phyloP scores from a whole-genome alignment of 2,329 filamentous ascomycete genomes.

The Fusarium liriodendri region DNA sequence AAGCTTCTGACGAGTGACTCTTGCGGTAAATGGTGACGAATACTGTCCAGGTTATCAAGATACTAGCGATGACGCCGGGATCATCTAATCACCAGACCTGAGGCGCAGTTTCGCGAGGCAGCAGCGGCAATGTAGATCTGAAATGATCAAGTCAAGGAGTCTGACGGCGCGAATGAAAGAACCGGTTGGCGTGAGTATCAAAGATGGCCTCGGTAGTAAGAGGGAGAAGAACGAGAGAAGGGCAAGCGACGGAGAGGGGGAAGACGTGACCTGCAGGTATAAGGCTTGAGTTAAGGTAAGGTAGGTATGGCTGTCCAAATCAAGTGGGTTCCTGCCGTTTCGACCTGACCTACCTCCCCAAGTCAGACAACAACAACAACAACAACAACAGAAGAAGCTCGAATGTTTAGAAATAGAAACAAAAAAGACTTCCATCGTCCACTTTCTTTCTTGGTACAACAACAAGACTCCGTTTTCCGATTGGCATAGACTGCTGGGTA shows the following conservation, averaged over 20 bases:
- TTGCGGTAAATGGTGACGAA: neutral
- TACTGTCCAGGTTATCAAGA: neutral
- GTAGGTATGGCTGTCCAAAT: neutral
- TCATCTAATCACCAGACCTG: neutral
- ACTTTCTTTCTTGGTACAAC: slow-evolving; percentile 11
- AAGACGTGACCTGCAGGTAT: neutral
- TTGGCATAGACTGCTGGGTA: neutral
- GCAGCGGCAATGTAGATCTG: slow-evolving; percentile 3
- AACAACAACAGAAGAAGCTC: slow-evolving; percentile 2
- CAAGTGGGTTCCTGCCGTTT: neutral
- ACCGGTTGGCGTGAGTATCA: slow-evolving; percentile 4
- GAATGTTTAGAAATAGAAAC: neutral
- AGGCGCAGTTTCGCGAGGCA: slow-evolving; percentile 1
- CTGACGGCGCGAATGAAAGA: neutral
- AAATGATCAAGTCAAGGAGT: slow-evolving; percentile 10
- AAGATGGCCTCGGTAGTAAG: neutral
- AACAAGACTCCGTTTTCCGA: neutral
- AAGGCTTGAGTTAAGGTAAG: slow-evolving; percentile 7
- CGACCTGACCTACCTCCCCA: slow-evolving; percentile 5
- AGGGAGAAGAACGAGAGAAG: neutral
- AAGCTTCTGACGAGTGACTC: neutral
- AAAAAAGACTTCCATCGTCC: slow-evolving; percentile 2
- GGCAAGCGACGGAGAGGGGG: neutral
- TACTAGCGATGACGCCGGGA: neutral
- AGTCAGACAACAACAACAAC: slow-evolving; percentile 14